Conservation (phyloP, 768 basidiomycete species). For the Lepiota venenata region DNA sequence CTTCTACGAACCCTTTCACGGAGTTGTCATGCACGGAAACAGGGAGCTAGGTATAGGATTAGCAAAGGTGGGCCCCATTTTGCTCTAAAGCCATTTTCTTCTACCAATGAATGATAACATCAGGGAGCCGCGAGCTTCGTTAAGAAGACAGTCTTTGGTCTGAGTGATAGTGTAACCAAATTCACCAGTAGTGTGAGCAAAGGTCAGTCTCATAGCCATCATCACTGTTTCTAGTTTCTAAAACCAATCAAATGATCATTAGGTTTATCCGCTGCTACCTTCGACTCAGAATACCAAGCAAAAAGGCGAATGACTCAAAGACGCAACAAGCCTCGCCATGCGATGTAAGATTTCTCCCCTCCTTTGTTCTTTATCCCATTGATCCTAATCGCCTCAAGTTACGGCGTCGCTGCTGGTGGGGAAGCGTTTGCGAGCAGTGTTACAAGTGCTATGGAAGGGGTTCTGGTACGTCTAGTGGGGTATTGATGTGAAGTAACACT, state of each 20-base stretch:
- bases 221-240: not conserved
- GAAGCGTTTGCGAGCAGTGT: constrained; percentile 93
- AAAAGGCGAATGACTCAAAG: constrained; percentile 84
- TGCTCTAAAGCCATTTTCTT: not conserved
- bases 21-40: constrained; percentile 95
- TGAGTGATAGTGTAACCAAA: constrained; percentile 96
- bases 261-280: constrained; percentile 95
- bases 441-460: constrained; percentile 93
- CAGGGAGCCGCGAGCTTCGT: constrained; percentile 97
- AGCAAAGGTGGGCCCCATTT: constrained; percentile 61
- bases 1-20: constrained; percentile 98
- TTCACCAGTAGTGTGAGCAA: constrained; percentile 97
- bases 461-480: constrained; percentile 54
- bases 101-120: not conserved
- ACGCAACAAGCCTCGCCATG: constrained; percentile 94
- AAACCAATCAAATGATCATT: not conserved
- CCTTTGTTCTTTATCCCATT: not conserved
- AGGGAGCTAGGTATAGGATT: constrained; percentile 92
- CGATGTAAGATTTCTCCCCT: constrained; percentile 55
- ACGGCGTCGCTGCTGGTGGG: constrained; percentile 94
- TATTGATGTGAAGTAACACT: not conserved
- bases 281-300: constrained; percentile 94
- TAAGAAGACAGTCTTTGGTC: constrained; percentile 97
- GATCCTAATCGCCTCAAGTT: constrained; percentile 40
- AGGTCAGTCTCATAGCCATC: constrained; percentile 40